Conservation (phyloP, 306 rosid genomes). For the Neltuma alba region DNA sequence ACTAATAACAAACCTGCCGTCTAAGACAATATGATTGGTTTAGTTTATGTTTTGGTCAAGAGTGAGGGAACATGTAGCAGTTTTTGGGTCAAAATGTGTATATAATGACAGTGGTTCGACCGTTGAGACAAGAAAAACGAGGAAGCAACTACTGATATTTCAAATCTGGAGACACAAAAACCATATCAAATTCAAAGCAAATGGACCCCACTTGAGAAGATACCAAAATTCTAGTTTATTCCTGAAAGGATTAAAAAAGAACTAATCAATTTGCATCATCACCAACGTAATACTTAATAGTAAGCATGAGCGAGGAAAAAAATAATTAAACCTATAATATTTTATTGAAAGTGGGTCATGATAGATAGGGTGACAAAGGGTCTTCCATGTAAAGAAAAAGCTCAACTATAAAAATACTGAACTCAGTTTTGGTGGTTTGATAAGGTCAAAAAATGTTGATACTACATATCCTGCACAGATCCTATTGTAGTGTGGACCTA, state of each 20-base stretch:
- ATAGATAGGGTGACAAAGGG: constrained; percentile 4
- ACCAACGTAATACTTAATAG: not conserved
- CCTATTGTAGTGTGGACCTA: not conserved
- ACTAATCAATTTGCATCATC: not conserved
- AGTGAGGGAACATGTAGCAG: constrained; percentile 30
- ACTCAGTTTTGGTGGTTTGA: not conserved
- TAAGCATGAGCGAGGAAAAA: not conserved
- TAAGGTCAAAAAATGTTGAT: not conserved
- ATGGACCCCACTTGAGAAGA: constrained; percentile 38
- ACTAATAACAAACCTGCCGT: constrained; percentile 9
- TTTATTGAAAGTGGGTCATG: not conserved
- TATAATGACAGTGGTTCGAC: constrained; percentile 32
- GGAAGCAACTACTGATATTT: constrained; percentile 23
- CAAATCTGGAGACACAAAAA: constrained; percentile 35
- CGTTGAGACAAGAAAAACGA: constrained; percentile 37
- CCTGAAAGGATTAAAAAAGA: not conserved
- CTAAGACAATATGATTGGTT: constrained; percentile 34
- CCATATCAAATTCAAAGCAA: constrained; percentile 42
- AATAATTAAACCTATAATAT: not conserved
- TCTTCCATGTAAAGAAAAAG: not conserved
- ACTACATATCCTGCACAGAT: not conserved
- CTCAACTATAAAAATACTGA: not conserved
- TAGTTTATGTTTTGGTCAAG: constrained; percentile 34
- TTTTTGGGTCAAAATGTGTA: constrained; percentile 43
- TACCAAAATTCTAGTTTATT: not conserved